Base-by-base conservation (phyloP, 164 flowering plant genomes). In the Liriodendron chinense region DNA sequence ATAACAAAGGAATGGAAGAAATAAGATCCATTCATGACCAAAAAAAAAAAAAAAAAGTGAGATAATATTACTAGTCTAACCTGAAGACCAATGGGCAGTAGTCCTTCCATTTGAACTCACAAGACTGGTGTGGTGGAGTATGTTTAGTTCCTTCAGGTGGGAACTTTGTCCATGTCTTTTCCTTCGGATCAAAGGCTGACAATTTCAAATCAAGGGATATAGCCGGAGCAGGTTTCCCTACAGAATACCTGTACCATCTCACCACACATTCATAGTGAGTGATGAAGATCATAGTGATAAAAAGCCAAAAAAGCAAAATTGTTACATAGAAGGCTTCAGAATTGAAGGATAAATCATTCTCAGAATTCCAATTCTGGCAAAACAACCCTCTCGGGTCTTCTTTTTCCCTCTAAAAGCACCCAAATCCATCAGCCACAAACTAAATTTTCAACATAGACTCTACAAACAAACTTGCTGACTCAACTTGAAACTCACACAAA, bases 11-110 rank as follows among this genome's bases (percentile, higher is more conserved):
- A 53, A 13, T 53, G 13, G 43, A 25, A 28, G 47, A 66, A 66
- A 66, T 26, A 22, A 57, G n/a, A 5, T 63, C 20, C 3, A 13
- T 16, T 34, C 43, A 34, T 34, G 43, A 64, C 43, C 12, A 24
- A 24, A 12, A 18, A 25, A 26, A 67, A 48, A 26, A 65, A 65
- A 67, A 22, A 67, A 13, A 16, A 14, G 1, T 5, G 47, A 65
- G 26, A 67, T 13, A 16, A 67, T 26, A 65, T 24, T 24, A 23
- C 69, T 25, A 26, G 21, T 26, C 84, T 76, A 7, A 93, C 95
- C 95, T 89, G 87, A 93, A 93, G 64, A 92, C 98, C 43, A 89
- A 72, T 3, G 96, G 98, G 82, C 96, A 93, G 78, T 93, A 93
- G 70, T 93, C 98, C 88, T 90, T 93, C 96, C 94, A 93, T 78